A percentile compares a stretch with the other conserved stretches of the same genome.
phyloP scores from a whole-genome alignment of 2,329 filamentous ascomycete genomes.

The Lachnellula suecica region DNA sequence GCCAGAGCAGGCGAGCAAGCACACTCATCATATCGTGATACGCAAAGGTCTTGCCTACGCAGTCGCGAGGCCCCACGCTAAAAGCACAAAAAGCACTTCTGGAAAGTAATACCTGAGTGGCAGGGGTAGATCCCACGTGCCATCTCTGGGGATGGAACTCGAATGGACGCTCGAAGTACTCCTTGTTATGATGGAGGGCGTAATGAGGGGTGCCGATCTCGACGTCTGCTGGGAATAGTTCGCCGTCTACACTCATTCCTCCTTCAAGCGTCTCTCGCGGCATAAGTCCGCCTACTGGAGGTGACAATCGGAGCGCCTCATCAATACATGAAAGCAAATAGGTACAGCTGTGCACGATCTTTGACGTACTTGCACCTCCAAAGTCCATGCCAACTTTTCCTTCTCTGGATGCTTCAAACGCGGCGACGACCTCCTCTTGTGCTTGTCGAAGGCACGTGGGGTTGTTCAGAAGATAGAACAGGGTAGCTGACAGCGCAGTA shows the following conservation, averaged over 20 bases:
- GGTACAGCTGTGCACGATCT: too few relatives aligned
- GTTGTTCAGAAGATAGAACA: constrained; percentile 41
- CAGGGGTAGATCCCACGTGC: too few relatives aligned
- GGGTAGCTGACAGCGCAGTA: constrained; percentile 41
- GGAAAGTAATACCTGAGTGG: too few relatives aligned
- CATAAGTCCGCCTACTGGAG: constrained; percentile 41
- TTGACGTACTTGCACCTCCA: too few relatives aligned
- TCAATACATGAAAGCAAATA: constrained; percentile 42
- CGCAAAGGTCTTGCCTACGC: too few relatives aligned
- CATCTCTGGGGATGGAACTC: neutral
- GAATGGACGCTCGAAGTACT: neutral
- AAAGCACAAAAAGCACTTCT: too few relatives aligned
- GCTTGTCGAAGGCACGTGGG: constrained; percentile 1
- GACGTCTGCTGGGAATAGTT: constrained; percentile 28
- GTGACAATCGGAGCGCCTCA: constrained; percentile 46
- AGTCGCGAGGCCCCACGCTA: too few relatives aligned
- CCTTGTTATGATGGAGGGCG: constrained; percentile 30
- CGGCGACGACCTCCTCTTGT: neutral
- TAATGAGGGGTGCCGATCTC: constrained; percentile 37
- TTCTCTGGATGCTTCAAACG: neutral
- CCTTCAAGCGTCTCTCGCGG: constrained; percentile 40
- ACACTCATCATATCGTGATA: too few relatives aligned
- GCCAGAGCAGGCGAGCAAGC: too few relatives aligned
- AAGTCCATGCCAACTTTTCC: neutral
- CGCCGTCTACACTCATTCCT: constrained; percentile 23